Evolutionary conservation across 192 early-diverging fungal genomes (phyloP).

Genomic region (Backusella psychrophila): DNA sequence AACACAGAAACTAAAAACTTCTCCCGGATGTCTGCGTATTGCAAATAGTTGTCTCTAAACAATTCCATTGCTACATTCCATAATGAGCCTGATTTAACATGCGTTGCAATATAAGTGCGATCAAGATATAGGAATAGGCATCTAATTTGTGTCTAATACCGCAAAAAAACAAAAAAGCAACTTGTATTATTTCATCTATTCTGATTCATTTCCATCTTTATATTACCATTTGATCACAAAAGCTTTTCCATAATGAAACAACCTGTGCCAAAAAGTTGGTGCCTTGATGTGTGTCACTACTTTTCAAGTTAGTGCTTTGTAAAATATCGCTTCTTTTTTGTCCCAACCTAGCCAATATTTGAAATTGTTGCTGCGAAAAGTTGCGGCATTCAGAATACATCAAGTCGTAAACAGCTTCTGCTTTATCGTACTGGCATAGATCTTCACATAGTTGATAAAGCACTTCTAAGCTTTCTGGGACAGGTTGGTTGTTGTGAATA

Average conservation of each 20-base stretch:
- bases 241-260: conserved; percentile 4
- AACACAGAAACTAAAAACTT: background rate
- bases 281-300: background rate
- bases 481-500: conserved; percentile 63
- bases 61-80: conserved; percentile 14
- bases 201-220: background rate
- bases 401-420: background rate
- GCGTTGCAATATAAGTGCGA: conserved; percentile 8
- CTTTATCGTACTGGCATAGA: conserved; percentile 12
- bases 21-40: background rate
- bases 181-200: background rate
- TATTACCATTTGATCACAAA: conserved; percentile 19
- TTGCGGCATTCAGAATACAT: background rate
- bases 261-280: background rate
- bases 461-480: conserved; percentile 73
- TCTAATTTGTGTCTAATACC: conserved; percentile 5
- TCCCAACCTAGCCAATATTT: background rate
- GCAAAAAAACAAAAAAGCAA: background rate
- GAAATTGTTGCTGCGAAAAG: background rate
- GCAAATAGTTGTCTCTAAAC: conserved; percentile 4
- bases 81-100: conserved; percentile 4
- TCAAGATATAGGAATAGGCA: conserved; percentile 16
- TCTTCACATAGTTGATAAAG: conserved; percentile 58
- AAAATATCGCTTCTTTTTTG: background rate
- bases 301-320: background rate